Evolutionary conservation across 2,329 filamentous ascomycete genomes (phyloP), one percentile per base, ranked within the genome.

Genomic region (Orbilia oligospora): DNA sequence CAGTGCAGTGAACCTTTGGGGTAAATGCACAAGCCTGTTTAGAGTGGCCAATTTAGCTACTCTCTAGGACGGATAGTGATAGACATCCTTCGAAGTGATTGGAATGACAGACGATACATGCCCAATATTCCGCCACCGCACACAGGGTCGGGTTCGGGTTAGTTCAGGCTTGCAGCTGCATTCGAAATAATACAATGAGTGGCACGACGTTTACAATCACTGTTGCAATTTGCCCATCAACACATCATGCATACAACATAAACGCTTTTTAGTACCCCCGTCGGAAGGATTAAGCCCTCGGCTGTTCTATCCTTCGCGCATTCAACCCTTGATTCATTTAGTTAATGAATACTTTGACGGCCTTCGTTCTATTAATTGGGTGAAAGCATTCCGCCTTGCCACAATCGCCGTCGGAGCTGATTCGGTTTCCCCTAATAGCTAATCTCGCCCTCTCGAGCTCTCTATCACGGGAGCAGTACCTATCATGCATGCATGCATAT

Each of bases 141-240:
- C 44, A 46, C 44, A 46, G 44, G 44, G 20, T 46, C 44, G 44
- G n/a, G 6, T 46, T 46, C n/a, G 44, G 44, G 44, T 20, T 20
- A 1, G 9, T 46, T 16, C 44, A 46, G 44, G 44, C 44, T 20
- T 46, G 38, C n/a, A 20, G n/a, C 20, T 46, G n/a, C 44, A 46
- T 20, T 8, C n/a, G 44, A 41, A 14, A 38, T 12, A 5, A 9
- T 16, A 46, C 8, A 49, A 22, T 24, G n/a, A n/a, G n/a, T n/a
- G n/a, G n/a, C n/a, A n/a, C n/a, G n/a, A n/a, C n/a, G n/a, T n/a
- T n/a, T n/a, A n/a, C n/a, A n/a, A n/a, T n/a, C n/a, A 18, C 44
- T 78, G 75, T 78, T 78, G 75, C 55, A 78, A 78, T 78, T 78
- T 78, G 18, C 18, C 75, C n/a, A 69, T 51, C 75, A 78, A 78